A percentile compares a stretch with the other conserved stretches of the same genome.
Evolutionary conservation across 306 rosid genomes (phyloP).

Genomic region (Heteromeles arbutifolia): DNA sequence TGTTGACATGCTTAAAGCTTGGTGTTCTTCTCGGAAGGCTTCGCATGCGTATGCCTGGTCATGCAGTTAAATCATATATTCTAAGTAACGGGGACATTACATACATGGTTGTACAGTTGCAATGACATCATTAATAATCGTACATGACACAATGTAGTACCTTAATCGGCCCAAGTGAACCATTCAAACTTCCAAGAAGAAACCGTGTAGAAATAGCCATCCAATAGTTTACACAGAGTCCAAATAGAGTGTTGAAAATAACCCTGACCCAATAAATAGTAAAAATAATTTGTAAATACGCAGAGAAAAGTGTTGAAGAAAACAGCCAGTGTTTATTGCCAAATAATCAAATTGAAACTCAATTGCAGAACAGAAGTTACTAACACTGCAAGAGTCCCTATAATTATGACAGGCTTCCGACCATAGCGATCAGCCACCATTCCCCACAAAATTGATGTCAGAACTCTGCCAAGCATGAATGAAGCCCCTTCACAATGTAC

Average conservation of each 20-base stretch:
- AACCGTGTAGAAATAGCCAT: slow-evolving; percentile 69
- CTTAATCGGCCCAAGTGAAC: slow-evolving; percentile 83
- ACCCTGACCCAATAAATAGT: slow-evolving; percentile 38
- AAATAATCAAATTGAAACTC: neutral
- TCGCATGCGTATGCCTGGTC: slow-evolving; percentile 76
- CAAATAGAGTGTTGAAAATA: slow-evolving; percentile 77
- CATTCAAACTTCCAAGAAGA: slow-evolving; percentile 80
- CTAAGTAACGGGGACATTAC: neutral
- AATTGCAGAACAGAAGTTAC: slow-evolving; percentile 4
- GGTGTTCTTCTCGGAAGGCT: slow-evolving; percentile 63
- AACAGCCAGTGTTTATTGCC: neutral
- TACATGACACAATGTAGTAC: slow-evolving; percentile 20
- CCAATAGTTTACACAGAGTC: slow-evolving; percentile 82
- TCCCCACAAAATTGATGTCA: slow-evolving; percentile 80
- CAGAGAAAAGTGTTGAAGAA: neutral
- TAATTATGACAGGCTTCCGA: slow-evolving; percentile 59
- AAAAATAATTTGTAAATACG: neutral
- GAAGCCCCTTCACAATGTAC: slow-evolving; percentile 52
- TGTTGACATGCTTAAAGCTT: slow-evolving; percentile 68
- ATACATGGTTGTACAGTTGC: neutral
- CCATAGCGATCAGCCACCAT: slow-evolving; percentile 77
- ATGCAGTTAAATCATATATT: slow-evolving; percentile 1
- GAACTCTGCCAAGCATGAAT: slow-evolving; percentile 73
- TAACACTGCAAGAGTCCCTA: slow-evolving; percentile 41
- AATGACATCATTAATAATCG: neutral